Evolutionary conservation across 768 basidiomycete species (phyloP), one percentile per base, ranked within the genome.

Genomic region (Pleurotus platypus): DNA sequence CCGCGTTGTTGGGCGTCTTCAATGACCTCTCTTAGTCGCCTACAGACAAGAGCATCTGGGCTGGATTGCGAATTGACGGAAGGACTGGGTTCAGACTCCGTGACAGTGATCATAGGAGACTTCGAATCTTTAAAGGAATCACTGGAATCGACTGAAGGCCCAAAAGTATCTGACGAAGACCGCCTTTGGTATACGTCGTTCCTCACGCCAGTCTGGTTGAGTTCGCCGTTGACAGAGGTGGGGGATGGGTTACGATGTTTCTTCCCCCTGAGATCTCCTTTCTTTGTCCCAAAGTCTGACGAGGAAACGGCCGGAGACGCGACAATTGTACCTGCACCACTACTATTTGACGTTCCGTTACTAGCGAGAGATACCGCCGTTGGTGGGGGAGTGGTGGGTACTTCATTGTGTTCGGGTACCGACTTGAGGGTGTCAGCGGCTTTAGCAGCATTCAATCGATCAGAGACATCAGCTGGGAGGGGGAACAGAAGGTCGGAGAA

Each of bases 401-500:
- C 60, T 13, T 58, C 60, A 39, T 67, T 56, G 27, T 65, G 66
- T 59, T 78, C 75, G 2, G 75, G 66, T 8, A 80, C 66, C 54
- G 78, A 76, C 4, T 78, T 72, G 37, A 86, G 69, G 46, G 75
- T 72, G 40, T 79, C 77, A 48, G 83, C 64, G 15, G 77, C 73
- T 62, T 78, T 75, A 57, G 79, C 66, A 8, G 81, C 71, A 13
- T 77, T 75, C 22, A 76, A 66, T 35, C 30, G 30, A 35, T 35
- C 30, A 35, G 30, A 35, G 30, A 35, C 30, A 35, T 35, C 30
- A 16, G 80, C 81, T 38, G 79, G 81, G 5, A 85, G 81, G 30
- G 82, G 81, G 62, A 71, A 82, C 50, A 90, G 78, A 15, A 90
- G 70, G 58, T 89, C 88, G 0, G 86, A 83, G 65, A 98, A 94